Evolutionary conservation across 352 stramenopile species (phyloP).

Genomic region (Pythium brachiatum): DNA sequence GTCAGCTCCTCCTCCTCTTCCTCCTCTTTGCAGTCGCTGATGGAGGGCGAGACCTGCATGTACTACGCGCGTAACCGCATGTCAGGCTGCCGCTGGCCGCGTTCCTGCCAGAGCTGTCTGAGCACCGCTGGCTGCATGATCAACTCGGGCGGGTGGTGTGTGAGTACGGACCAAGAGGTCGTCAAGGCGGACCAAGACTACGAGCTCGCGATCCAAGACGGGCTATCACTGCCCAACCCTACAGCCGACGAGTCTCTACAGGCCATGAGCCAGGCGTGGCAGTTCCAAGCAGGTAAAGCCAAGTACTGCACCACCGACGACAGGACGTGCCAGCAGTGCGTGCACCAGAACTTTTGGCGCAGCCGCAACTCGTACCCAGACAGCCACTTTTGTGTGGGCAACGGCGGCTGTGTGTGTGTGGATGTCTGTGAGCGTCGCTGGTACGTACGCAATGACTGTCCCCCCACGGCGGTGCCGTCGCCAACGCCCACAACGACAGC

Average conservation of each 20-base stretch:
- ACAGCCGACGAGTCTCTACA: slow-evolving; percentile 1
- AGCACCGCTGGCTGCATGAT: slow-evolving; percentile 12
- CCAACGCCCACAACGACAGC: neutral
- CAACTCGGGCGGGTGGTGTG: slow-evolving; percentile 4
- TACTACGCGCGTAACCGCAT: slow-evolving; percentile 12
- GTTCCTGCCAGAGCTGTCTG: slow-evolving; percentile 22
- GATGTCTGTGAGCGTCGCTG: slow-evolving; percentile 23
- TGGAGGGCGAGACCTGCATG: slow-evolving; percentile 11
- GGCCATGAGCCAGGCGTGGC: slow-evolving; percentile 9
- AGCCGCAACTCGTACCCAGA: slow-evolving; percentile 8
- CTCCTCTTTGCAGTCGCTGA: neutral
- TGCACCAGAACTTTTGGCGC: slow-evolving; percentile 17
- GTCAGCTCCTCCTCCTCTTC: neutral
- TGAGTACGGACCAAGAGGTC: slow-evolving; percentile 1
- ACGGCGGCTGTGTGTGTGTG: slow-evolving; percentile 16
- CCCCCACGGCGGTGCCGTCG: neutral
- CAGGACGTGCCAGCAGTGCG: slow-evolving; percentile 4
- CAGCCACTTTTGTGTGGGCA: slow-evolving; percentile 17
- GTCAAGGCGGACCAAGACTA: slow-evolving; percentile 6
- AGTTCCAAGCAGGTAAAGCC: slow-evolving; percentile 15
- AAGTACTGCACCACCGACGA: slow-evolving; percentile 19
- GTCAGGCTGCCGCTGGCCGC: slow-evolving; percentile 16
- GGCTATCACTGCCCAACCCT: slow-evolving; percentile 18
- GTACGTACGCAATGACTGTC: slow-evolving; percentile 16
- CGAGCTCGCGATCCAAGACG: neutral